Conservation (phyloP, 2,329 filamentous ascomycete genomes). For the Aureobasidium sp. region DNA sequence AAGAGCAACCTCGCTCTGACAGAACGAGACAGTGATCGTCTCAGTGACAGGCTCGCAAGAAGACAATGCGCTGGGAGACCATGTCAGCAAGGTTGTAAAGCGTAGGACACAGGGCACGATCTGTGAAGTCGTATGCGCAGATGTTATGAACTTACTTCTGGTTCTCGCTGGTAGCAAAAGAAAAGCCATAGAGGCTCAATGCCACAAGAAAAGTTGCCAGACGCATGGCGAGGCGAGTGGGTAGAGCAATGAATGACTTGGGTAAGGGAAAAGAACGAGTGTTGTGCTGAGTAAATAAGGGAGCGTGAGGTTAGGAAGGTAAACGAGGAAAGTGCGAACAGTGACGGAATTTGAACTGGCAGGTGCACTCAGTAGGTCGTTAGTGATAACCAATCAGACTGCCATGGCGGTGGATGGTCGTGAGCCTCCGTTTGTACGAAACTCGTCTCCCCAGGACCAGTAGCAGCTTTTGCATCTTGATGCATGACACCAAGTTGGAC, state of each 20-base stretch:
- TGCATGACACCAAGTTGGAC: background rate
- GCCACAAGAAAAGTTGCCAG: background rate
- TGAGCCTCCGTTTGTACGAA: background rate
- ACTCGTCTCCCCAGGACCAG: background rate
- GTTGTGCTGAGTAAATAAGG: background rate
- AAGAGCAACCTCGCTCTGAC: background rate
- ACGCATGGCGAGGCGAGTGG: background rate
- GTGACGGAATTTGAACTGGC: constrained; percentile 1
- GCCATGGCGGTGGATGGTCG: background rate
- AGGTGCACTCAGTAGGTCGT: background rate
- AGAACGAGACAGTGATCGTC: constrained; percentile 4
- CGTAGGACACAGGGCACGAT: background rate
- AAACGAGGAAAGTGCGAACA: constrained; percentile 13
- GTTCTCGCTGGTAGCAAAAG: background rate
- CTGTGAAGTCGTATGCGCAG: background rate
- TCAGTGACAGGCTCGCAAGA: constrained; percentile 11
- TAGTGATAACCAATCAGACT: constrained; percentile 2
- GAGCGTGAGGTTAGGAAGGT: constrained; percentile 6
- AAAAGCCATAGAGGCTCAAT: background rate
- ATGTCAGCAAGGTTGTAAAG: background rate
- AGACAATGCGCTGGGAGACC: background rate
- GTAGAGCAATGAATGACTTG: constrained; percentile 2
- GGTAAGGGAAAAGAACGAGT: background rate
- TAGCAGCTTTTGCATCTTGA: background rate
- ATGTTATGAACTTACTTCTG: background rate